A percentile compares a stretch with the other conserved stretches of the same genome.
Evolutionary conservation across 306 rosid species (phyloP).

Genomic region (Herpetospermum pedunculosum): DNA sequence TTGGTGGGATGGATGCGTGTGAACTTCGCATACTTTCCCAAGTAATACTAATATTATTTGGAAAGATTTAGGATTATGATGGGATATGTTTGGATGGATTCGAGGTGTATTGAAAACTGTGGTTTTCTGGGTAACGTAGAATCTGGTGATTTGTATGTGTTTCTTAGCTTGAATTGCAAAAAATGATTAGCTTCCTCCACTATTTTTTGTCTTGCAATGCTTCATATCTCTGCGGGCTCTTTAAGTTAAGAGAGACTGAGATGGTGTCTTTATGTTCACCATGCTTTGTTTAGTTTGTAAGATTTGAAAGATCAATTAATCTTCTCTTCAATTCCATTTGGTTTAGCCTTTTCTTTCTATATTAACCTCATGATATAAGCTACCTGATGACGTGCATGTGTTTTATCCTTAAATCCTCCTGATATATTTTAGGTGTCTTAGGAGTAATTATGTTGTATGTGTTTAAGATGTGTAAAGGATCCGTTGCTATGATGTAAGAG

Average conservation of each 20-base stretch:
- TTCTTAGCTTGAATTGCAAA: not conserved
- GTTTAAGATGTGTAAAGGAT: not conserved
- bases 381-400: not conserved
- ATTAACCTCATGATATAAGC: not conserved
- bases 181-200: not conserved
- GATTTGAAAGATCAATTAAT: not conserved
- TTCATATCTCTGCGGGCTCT: not conserved
- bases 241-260: not conserved
- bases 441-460: not conserved
- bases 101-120: slow-evolving; percentile 5
- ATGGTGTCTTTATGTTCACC: not conserved
- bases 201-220: not conserved
- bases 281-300: not conserved
- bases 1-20: slow-evolving; percentile 16
- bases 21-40: slow-evolving; percentile 14
- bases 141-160: slow-evolving; percentile 1
- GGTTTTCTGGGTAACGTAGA: slow-evolving; percentile 10
- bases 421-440: not conserved
- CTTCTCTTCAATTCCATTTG: not conserved
- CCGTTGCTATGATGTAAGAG: not conserved
- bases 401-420: not conserved
- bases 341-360: not conserved
- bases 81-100: slow-evolving; percentile 3
- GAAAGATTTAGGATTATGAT: slow-evolving; percentile 6
- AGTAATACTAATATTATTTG: slow-evolving; percentile 18